Base-by-base conservation (phyloP, 2,329 filamentous ascomycete species). In the Nemania sp. region DNA sequence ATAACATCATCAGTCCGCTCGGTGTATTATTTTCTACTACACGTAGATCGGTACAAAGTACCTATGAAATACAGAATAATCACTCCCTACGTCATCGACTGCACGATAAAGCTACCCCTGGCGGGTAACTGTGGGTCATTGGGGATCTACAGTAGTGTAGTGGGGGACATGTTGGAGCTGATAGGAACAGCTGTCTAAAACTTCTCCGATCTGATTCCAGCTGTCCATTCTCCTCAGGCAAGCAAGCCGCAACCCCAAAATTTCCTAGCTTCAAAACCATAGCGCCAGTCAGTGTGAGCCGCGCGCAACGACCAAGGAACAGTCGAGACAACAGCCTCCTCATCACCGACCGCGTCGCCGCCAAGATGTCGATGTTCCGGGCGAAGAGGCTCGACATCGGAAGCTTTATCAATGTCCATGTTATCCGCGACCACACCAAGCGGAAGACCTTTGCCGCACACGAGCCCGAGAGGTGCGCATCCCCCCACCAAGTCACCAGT, bases 361-460 rank as follows among this genome's bases (percentile, higher is more conserved):
- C 63, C 80, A 85, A 67, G 65, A 91, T 91, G 88, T 89, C 91
- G 49, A 90, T 93, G 80, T 97, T 97, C 79, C 84, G 92, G 70
- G 83, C 92, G 34, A 96, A 96, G 79, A 93, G 88, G 82, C 87
- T 97, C 69, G 92, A 98, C 70, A 80, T 98, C 68, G 88, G 90
- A 75, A 91, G 91, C 75, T 97, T 90, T 74, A 78, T 96, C 79
- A 97, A 97, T 74, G 86, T 89, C 75, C 89, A 89, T 68, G 85
- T 91, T 68, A 90, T 99, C 74, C 91, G 95, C 71, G 95, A 99
- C 78, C 92, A 98, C 80, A 93, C 92, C 57, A 99, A 98, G 86
- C 90, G 95, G 72, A 94, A 96, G 80, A 91, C 92, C 60, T 97
- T 93, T 72, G 90, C 90, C 73, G 83, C 92, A 74, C 81, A 89